Percentiles rank a stretch among this genome's conserved stretches.
These are phyloP conservation scores for Cladosporium sp. DNA, from an alignment of 2,329 filamentous ascomycete genomes.

Conservation along the genomic window DNA sequence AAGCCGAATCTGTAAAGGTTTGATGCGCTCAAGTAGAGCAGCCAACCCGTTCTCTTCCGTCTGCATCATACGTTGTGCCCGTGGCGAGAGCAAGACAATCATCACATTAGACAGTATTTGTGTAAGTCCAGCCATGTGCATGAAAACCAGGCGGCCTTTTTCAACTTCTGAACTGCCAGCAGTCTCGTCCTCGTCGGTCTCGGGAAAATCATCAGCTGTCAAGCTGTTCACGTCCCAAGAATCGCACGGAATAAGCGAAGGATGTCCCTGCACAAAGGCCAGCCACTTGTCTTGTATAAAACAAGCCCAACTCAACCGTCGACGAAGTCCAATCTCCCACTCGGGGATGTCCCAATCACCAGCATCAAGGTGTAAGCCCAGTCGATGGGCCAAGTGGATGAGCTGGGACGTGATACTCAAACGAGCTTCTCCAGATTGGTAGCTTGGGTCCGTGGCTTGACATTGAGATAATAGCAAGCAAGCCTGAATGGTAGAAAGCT, in stretches of 20 bases:
- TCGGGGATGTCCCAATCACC: constrained; percentile 33
- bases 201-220: constrained; percentile 36
- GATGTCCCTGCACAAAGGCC: constrained; percentile 34
- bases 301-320: constrained; percentile 35
- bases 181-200: constrained; percentile 33
- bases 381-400: constrained; percentile 42
- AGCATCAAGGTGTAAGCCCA: constrained; percentile 42
- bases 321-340: constrained; percentile 36
- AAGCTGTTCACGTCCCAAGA: constrained; percentile 34
- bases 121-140: constrained; percentile 34
- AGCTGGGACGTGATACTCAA: constrained; percentile 40
- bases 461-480: constrained; percentile 41
- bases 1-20: constrained; percentile 32
- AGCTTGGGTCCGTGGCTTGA: constrained; percentile 37
- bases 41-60: constrained; percentile 25
- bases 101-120: constrained; percentile 31
- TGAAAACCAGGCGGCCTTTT: constrained; percentile 34
- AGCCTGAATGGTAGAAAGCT: constrained; percentile 45
- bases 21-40: constrained; percentile 28
- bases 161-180: constrained; percentile 36
- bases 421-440: constrained; percentile 26
- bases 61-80: constrained; percentile 27
- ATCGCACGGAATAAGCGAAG: constrained; percentile 29
- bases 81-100: constrained; percentile 28
- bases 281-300: constrained; percentile 38